These are phyloP conservation scores for Abelmoschus esculentus DNA, from an alignment of 345 rosid genomes.

Conservation along the genomic window DNA sequence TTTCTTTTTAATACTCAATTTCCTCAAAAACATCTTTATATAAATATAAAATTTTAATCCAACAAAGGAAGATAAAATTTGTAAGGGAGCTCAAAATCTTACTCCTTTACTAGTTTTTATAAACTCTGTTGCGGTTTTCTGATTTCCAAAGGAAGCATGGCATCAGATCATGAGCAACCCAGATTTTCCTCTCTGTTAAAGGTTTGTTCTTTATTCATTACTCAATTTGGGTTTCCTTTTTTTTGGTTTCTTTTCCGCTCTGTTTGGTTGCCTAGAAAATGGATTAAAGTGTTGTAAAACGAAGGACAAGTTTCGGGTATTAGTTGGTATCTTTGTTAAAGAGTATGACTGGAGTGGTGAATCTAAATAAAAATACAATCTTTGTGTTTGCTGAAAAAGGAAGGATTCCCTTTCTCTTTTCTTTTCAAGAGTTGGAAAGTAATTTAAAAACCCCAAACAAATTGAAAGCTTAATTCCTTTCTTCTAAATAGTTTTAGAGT, in stretches of 20 bases:
- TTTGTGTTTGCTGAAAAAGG: neutral
- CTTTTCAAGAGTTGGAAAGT: neutral
- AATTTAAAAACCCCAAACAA: neutral
- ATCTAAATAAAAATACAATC: too few relatives aligned
- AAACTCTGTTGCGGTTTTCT: neutral
- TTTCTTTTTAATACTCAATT: too few relatives aligned
- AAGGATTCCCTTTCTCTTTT: neutral
- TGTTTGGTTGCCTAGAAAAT: neutral
- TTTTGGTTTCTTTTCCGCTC: too few relatives aligned
- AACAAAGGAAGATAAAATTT: neutral
- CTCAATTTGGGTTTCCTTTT: neutral
- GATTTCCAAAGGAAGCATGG: slow-evolving; percentile 24
- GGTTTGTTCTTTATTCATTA: slow-evolving; percentile 26
- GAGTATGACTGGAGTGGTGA: neutral
- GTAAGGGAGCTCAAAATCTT: neutral
- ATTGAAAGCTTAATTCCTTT: neutral
- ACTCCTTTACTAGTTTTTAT: neutral
- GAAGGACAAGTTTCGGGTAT: neutral
- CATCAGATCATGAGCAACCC: slow-evolving; percentile 47
- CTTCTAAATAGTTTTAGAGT: neutral
- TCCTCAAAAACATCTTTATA: neutral
- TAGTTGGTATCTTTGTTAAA: neutral
- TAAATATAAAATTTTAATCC: neutral
- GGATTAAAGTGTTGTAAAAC: slow-evolving; percentile 6
- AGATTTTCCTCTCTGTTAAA: slow-evolving; percentile 35